A percentile compares a stretch with the other conserved stretches of the same genome.
These are phyloP conservation scores for Dichomitus squalens DNA, from an alignment of 1,284 basidiomycete species.

Conservation along the genomic window DNA sequence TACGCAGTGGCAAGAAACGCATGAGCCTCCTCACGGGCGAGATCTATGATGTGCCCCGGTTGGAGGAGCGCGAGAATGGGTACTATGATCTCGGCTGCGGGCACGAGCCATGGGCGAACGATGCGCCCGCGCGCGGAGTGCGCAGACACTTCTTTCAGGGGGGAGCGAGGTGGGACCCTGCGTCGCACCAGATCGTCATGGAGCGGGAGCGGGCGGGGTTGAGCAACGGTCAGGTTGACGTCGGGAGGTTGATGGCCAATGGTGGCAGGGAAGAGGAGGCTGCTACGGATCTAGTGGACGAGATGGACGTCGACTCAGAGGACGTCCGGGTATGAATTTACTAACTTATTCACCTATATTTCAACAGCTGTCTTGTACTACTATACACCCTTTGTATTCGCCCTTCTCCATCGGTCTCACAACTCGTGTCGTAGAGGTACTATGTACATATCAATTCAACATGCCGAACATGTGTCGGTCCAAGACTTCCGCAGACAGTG, in stretches of 20 bases:
- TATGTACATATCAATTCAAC: too few relatives aligned
- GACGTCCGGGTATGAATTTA: not conserved
- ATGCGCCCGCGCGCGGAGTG: conserved; percentile 14
- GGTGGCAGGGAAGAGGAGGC: conserved; percentile 17
- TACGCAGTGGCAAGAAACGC: conserved; percentile 44
- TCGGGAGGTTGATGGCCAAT: conserved; percentile 23
- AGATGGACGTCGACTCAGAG: conserved; percentile 24
- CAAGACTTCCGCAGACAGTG: too few relatives aligned
- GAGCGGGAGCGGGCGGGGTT: conserved; percentile 18
- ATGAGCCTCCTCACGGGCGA: conserved; percentile 70
- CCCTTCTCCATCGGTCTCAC: too few relatives aligned
- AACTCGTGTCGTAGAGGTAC: too few relatives aligned
- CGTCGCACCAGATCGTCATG: conserved; percentile 17
- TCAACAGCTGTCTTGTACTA: not conserved
- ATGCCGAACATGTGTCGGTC: too few relatives aligned
- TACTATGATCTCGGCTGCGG: conserved; percentile 32
- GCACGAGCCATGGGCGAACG: conserved; percentile 26
- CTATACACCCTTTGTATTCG: not conserved
- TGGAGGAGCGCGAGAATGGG: conserved; percentile 31
- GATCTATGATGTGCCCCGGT: conserved; percentile 47
- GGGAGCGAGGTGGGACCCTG: conserved; percentile 42
- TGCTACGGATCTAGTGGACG: conserved; percentile 18
- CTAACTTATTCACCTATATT: conserved; percentile 9
- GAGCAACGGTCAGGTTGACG: conserved; percentile 1
- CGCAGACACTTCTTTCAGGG: conserved; percentile 64